phyloP scores from a whole-genome alignment of 106 monocot genomes.

The Dioscorea dumetorum region DNA sequence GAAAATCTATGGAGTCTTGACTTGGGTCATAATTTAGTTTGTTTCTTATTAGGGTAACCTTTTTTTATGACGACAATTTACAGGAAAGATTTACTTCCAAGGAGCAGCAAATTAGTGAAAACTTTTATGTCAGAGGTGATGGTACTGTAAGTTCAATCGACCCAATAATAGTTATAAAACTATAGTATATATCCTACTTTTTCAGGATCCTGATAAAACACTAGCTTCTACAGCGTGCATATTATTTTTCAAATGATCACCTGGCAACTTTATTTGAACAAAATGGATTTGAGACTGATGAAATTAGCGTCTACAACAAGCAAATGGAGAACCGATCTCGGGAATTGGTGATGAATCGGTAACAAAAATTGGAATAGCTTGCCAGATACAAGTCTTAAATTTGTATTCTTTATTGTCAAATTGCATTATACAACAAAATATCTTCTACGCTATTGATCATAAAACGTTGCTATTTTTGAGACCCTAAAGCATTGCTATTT shows the following conservation, averaged over 20 bases:
- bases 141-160: conserved; percentile 70
- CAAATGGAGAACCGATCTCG: conserved; percentile 86
- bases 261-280: conserved; percentile 54
- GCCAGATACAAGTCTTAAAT: too few relatives aligned
- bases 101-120: conserved; percentile 88
- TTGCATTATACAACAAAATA: too few relatives aligned
- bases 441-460: too few relatives aligned
- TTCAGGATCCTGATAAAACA: background rate
- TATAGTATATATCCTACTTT: background rate
- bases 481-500: too few relatives aligned
- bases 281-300: conserved; percentile 59
- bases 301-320: conserved; percentile 61
- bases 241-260: conserved; percentile 75
- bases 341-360: conserved; percentile 94
- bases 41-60: too few relatives aligned
- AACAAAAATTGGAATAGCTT: background rate
- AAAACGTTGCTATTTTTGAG: too few relatives aligned
- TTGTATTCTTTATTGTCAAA: too few relatives aligned
- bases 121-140: conserved; percentile 98
- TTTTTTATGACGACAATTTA: conserved; percentile 1
- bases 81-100: conserved; percentile 83
- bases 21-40: too few relatives aligned
- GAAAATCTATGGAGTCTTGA: too few relatives aligned
- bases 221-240: conserved; percentile 64
- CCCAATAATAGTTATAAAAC: background rate